Evolutionary conservation across 2,329 filamentous ascomycete genomes (phyloP), one percentile per base, ranked within the genome.

Genomic region (Lecanicillium sp.): DNA sequence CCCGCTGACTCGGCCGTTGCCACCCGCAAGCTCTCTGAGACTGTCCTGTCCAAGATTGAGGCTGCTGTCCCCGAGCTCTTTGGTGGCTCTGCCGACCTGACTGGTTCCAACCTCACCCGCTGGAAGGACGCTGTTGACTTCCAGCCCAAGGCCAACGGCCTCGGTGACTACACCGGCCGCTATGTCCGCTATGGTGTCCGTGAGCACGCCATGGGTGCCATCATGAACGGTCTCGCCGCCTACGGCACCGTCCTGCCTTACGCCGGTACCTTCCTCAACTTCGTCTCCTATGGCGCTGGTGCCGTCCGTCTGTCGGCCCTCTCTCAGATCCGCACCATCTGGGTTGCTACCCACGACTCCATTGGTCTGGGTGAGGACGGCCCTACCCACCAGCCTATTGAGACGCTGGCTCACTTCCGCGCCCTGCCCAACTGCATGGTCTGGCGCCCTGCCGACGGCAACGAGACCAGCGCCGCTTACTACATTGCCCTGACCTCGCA

Each of bases 401-500:
- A 98, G 81, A 95, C 88, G 32, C 81, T 97, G 48, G 84, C 89
- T 44, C 92, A 97, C 72, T 97, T 97, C 87, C 90, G 92, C 64
- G 92, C 92, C 49, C 79, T 97, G 54, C 92, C 92, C 60, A 98
- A 98, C 83, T 86, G 84, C 76, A 95, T 97, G 87, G 90, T 97
- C 57, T 97, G 92, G 92, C 89, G 92, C 61, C 92, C 92, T 52
- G 90, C 92, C 56, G 92, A 97, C 59, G 90, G 90, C 59, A 97
- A 97, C 74, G 92, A 98, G 84, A 92, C 85, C 55, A 94, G 86
- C 60, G 90, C 88, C 57, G 90, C 92, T 52, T 98, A 97, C 80
- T 97, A 97, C 72, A 76, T 94, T 57, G 87, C 89, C 36, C 72
- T 98, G 52, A 95, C 86, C 50, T 84, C 87, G 56, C 87, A 87